Percentiles rank a stretch among this genome's conserved stretches.
Conservation (phyloP, 31 red algal genomes). For the Odonthalia washingtoniensis region DNA sequence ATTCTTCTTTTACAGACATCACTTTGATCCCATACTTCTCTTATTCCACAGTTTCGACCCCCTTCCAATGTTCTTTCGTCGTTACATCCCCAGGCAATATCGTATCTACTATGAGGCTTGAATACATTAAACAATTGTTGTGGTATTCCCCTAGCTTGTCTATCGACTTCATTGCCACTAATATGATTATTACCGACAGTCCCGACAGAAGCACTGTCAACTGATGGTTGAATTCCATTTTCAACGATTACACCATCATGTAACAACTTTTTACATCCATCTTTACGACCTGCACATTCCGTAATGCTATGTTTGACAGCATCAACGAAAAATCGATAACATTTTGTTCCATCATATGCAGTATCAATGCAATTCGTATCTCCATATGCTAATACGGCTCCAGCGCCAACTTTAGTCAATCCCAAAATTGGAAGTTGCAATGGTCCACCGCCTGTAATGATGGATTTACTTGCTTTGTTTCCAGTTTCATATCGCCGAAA, state of each 20-base stretch:
- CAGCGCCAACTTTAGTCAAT: slow-evolving; percentile 56
- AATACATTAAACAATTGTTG: slow-evolving; percentile 8
- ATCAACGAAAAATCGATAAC: slow-evolving; percentile 64
- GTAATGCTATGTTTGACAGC: slow-evolving; percentile 48
- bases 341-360: slow-evolving; percentile 62
- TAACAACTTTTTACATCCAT: slow-evolving; percentile 31
- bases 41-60: neutral
- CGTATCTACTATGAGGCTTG: slow-evolving; percentile 33
- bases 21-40: neutral
- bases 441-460: neutral
- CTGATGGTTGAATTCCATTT: slow-evolving; percentile 26
- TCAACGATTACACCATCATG: slow-evolving; percentile 16
- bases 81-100: neutral
- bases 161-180: too few species aligned
- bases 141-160: slow-evolving; percentile 34
- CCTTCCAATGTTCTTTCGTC: neutral
- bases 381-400: slow-evolving; percentile 78
- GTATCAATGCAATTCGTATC: slow-evolving; percentile 93
- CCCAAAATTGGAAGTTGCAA: slow-evolving; percentile 42
- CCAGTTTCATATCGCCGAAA: slow-evolving; percentile 32
- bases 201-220: neutral
- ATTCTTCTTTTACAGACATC: neutral
- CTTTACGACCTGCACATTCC: slow-evolving; percentile 35
- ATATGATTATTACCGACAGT: too few species aligned
- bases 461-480: neutral